A percentile compares a stretch with the other conserved stretches of the same genome.
phyloP scores from a whole-genome alignment of 2,329 filamentous ascomycete species.

The Aciculosporium take region DNA sequence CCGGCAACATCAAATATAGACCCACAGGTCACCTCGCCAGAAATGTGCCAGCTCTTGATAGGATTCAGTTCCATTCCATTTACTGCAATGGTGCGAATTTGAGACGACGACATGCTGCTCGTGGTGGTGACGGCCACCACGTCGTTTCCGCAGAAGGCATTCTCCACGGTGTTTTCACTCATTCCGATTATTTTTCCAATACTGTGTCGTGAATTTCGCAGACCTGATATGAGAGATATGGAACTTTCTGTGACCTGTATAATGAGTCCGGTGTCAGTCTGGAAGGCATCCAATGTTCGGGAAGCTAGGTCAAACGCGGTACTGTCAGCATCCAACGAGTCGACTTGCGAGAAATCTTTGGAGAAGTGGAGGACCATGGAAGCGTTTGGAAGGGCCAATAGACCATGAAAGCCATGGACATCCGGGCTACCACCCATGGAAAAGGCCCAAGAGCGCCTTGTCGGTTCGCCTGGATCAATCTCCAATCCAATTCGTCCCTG shows the following conservation, averaged over 20 bases:
- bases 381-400: constrained; percentile 35
- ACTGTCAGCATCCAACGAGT: constrained; percentile 25
- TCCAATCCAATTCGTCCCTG: constrained; percentile 52
- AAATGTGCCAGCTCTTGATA: constrained; percentile 18
- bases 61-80: constrained; percentile 18
- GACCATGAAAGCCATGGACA: constrained; percentile 17
- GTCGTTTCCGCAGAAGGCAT: constrained; percentile 27
- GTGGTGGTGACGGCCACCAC: constrained; percentile 30
- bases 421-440: constrained; percentile 11
- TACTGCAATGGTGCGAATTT: constrained; percentile 25
- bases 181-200: constrained; percentile 18
- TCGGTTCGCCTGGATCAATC: constrained; percentile 33
- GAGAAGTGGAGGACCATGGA: constrained; percentile 35
- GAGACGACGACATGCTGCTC: constrained; percentile 21
- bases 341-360: constrained; percentile 30
- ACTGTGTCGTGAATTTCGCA: constrained; percentile 20
- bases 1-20: constrained; percentile 17
- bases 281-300: constrained; percentile 34
- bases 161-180: constrained; percentile 19
- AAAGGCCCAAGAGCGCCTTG: constrained; percentile 41
- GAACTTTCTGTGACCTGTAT: constrained; percentile 41
- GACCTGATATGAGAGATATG: constrained; percentile 24
- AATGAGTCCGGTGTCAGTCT: constrained; percentile 22
- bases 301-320: constrained; percentile 37
- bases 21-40: constrained; percentile 37